phyloP scores from a whole-genome alignment of 2,329 filamentous ascomycete species.

The Exophiala mesophila region DNA sequence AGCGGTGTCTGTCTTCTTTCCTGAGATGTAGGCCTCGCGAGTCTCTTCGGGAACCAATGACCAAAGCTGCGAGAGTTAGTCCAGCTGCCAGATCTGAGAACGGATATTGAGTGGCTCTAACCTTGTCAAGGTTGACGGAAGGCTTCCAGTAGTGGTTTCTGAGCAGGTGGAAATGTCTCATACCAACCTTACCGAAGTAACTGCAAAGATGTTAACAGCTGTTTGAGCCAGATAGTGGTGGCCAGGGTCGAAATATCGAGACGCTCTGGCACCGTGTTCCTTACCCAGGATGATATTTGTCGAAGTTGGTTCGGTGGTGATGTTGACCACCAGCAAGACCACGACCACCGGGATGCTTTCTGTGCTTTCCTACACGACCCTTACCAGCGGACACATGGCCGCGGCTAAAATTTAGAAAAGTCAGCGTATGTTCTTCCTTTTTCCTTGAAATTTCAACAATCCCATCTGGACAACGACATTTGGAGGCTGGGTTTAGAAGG shows the following conservation, averaged over 20 bases:
- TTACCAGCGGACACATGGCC: slow-evolving; percentile 98
- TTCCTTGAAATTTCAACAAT: not conserved
- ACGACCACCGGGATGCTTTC: slow-evolving; percentile 78
- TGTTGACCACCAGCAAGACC: slow-evolving; percentile 98
- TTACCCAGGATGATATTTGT: slow-evolving; percentile 98
- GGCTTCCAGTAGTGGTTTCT: slow-evolving; percentile 98
- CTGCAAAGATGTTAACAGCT: slow-evolving; percentile 12
- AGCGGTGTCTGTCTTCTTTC: slow-evolving; percentile 81
- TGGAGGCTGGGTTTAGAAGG: too few relatives aligned
- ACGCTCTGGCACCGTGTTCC: slow-evolving; percentile 63
- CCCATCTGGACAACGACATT: not conserved
- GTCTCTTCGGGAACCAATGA: slow-evolving; percentile 88
- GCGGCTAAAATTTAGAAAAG: slow-evolving; percentile 55
- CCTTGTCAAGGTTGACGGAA: slow-evolving; percentile 98
- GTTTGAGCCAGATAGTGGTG: not conserved
- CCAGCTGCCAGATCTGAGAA: slow-evolving; percentile 10
- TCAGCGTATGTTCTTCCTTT: not conserved
- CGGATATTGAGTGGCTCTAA: too few relatives aligned
- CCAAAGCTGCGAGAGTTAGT: slow-evolving; percentile 83
- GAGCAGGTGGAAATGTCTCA: slow-evolving; percentile 95
- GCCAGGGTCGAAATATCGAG: not conserved
- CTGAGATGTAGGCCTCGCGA: slow-evolving; percentile 81
- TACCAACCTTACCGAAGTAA: slow-evolving; percentile 76
- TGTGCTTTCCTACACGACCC: slow-evolving; percentile 98
- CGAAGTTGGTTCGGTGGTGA: slow-evolving; percentile 91